These are phyloP conservation scores for Annulohypoxylon nitens DNA, from an alignment of 495 filamentous ascomycete species.

Conservation along the genomic window DNA sequence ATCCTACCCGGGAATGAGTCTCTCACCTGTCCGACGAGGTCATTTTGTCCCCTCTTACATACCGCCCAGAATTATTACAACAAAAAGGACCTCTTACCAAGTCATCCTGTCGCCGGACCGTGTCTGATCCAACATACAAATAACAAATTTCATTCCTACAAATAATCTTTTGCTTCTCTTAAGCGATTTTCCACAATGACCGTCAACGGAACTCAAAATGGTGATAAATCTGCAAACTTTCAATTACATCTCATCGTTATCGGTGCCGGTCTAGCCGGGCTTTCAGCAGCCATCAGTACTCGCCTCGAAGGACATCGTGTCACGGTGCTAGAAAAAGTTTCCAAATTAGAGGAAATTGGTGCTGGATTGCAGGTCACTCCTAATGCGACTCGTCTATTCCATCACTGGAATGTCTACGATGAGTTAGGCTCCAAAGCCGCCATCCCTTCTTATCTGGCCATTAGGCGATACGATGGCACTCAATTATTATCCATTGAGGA, in stretches of 20 bases:
- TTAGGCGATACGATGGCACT: slow-evolving; percentile 71
- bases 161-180: neutral
- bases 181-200: slow-evolving; percentile 9
- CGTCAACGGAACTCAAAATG: neutral
- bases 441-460: slow-evolving; percentile 65
- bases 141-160: neutral
- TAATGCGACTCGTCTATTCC: slow-evolving; percentile 67
- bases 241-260: slow-evolving; percentile 56
- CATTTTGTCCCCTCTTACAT: neutral
- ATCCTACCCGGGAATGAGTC: slow-evolving; percentile 11
- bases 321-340: slow-evolving; percentile 42
- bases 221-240: slow-evolving; percentile 18
- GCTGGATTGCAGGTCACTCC: slow-evolving; percentile 71
- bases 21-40: slow-evolving; percentile 5
- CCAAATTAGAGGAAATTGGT: slow-evolving; percentile 46
- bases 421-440: slow-evolving; percentile 62
- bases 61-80: neutral
- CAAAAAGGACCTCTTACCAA: neutral
- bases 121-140: neutral
- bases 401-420: slow-evolving; percentile 65
- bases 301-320: slow-evolving; percentile 46
- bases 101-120: neutral
- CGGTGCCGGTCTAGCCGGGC: slow-evolving; percentile 62
- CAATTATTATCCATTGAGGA: slow-evolving; percentile 66
- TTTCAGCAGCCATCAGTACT: slow-evolving; percentile 58